These are phyloP conservation scores for Crithidia bombi DNA, from an alignment of 208 protist genomes.

Conservation along the genomic window DNA sequence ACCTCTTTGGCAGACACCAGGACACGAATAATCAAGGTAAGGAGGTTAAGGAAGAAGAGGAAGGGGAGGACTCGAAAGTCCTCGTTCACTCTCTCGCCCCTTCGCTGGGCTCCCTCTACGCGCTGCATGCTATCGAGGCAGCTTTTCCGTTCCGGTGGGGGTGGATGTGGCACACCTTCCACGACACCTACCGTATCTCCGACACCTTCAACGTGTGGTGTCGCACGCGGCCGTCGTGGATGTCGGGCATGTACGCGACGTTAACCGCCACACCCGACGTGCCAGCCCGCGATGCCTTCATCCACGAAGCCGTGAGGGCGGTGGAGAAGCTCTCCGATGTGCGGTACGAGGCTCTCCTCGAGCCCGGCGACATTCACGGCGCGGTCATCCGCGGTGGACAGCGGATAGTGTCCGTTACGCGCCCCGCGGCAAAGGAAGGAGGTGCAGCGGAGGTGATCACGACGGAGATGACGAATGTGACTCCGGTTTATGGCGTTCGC, in stretches of 20 bases:
- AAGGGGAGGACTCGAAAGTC: background rate
- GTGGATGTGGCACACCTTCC: constrained; percentile 26
- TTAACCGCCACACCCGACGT: background rate
- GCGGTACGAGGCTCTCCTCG: constrained; percentile 14
- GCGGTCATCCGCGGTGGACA: constrained; percentile 10
- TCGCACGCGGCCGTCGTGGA: constrained; percentile 22
- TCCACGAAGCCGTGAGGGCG: constrained; percentile 7
- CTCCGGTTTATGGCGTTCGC: constrained; percentile 17
- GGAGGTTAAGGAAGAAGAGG: background rate
- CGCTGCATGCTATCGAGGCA: constrained; percentile 33
- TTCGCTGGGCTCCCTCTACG: constrained; percentile 34
- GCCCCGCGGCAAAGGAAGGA: background rate
- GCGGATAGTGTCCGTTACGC: background rate
- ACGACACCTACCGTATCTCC: constrained; percentile 33
- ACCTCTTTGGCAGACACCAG: background rate
- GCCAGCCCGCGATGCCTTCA: background rate
- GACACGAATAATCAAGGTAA: background rate
- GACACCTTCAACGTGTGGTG: constrained; percentile 36
- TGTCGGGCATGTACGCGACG: constrained; percentile 5
- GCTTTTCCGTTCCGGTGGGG: constrained; percentile 23
- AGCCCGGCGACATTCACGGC: constrained; percentile 2
- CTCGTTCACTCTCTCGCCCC: background rate
- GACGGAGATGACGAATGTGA: constrained; percentile 17
- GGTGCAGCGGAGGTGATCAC: constrained; percentile 3
- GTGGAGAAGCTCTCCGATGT: constrained; percentile 13